phyloP scores from a whole-genome alignment of 148 eudicot species.

The Vaccinium myrtillus region DNA sequence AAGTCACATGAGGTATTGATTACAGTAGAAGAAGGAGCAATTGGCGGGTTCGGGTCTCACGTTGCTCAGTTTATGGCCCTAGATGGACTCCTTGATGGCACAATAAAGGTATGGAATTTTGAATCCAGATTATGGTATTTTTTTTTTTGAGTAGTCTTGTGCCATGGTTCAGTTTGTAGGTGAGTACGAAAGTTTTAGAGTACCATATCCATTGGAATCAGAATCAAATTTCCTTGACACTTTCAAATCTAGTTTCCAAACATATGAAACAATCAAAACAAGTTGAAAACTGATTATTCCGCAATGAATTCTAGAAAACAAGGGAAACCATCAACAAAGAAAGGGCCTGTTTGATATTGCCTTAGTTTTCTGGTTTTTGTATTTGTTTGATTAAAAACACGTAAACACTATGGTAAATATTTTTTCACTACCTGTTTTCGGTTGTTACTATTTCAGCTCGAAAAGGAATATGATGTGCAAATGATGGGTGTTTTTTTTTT shows the following conservation, averaged over 20 bases:
- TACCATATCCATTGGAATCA: not conserved
- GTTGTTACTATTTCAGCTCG: not conserved
- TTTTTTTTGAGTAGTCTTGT: not conserved
- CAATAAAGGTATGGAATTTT: constrained; percentile 53
- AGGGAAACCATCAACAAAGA: not conserved
- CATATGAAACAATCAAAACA: not conserved
- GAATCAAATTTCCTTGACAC: not conserved
- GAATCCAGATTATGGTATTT: not conserved
- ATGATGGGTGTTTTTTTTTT: not conserved
- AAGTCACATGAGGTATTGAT: constrained; percentile 71
- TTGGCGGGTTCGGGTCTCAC: constrained; percentile 94
- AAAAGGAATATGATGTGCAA: not conserved
- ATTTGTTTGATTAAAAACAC: not conserved
- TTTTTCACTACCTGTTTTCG: not conserved
- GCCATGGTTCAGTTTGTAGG: not conserved
- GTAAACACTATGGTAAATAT: too few species aligned
- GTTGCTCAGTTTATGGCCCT: constrained; percentile 93
- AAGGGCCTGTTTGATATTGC: not conserved
- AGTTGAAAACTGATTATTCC: too few species aligned
- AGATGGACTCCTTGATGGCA: constrained; percentile 92
- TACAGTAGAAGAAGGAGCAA: constrained; percentile 94
- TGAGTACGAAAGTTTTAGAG: not conserved
- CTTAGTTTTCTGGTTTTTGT: not conserved
- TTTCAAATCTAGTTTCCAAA: not conserved
- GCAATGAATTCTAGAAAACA: not conserved